These are phyloP conservation scores for Prunus mira DNA, from an alignment of 306 rosid genomes.

Conservation along the genomic window DNA sequence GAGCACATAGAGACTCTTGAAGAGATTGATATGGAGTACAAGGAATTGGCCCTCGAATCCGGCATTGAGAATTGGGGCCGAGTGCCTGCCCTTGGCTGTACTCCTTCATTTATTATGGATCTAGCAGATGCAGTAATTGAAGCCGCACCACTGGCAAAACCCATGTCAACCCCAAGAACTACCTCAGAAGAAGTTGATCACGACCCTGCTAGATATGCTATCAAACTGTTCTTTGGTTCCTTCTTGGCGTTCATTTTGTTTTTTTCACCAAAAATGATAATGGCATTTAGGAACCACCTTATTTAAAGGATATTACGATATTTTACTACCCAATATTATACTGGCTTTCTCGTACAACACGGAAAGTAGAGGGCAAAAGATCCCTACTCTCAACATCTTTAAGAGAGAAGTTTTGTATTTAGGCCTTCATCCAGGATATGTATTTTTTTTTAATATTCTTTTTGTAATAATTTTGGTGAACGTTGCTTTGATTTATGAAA, in stretches of 20 bases:
- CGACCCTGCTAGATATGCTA: conserved; percentile 45
- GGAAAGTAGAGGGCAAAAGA: not conserved
- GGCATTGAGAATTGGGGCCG: conserved; percentile 96
- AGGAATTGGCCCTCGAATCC: conserved; percentile 84
- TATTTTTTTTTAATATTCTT: not conserved
- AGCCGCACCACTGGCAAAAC: conserved; percentile 86
- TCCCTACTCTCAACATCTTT: not conserved
- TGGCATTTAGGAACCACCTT: conserved; percentile 55
- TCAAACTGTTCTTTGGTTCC: conserved; percentile 79
- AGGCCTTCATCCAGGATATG: not conserved
- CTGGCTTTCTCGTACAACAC: not conserved
- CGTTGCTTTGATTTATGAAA: not conserved
- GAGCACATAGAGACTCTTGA: conserved; percentile 99
- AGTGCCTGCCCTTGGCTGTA: conserved; percentile 92
- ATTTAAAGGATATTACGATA: conserved; percentile 24
- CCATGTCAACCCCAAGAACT: conserved; percentile 44
- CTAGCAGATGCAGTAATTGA: conserved; percentile 91
- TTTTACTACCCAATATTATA: not conserved
- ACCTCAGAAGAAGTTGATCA: conserved; percentile 44
- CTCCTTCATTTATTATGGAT: conserved; percentile 78
- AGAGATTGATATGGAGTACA: conserved; percentile 98
- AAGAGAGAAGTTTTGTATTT: not conserved
- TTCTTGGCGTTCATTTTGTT: conserved; percentile 64
- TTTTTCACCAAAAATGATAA: conserved; percentile 65
- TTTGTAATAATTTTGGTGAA: not conserved